Base-by-base conservation (phyloP, 441 rosid species). In the Erysimum cheiri region DNA sequence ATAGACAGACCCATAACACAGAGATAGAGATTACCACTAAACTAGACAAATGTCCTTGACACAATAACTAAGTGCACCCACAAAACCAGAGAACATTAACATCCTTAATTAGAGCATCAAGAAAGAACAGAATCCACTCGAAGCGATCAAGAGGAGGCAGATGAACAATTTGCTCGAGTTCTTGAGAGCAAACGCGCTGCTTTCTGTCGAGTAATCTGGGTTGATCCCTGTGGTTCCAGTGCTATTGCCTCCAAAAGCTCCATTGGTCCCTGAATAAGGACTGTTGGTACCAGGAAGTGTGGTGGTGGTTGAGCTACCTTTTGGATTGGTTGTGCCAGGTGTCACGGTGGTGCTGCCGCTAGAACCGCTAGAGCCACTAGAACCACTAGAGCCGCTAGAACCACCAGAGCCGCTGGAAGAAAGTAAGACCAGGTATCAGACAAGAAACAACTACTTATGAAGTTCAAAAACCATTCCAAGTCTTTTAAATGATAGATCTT, bases 221-320 rank as follows among this genome's bases (percentile, higher is more conserved):
- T 90, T 88, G 14, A 83, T 74, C 60, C 83, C 83, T 6, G 86
- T 84, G 31, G 17, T 17, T 47, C 82, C 86, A 0, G 80, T 77
- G 69, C 88, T 82, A n/a, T 60, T 77, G 50, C 80, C 86, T 75
- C 89, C 91, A 43, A 89, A 59, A 33, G 77, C 88, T 70, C 97
- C 97, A 3, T 74, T 87, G 14, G 88, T 84, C 14, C 83, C 71
- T 1, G 82, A 43, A 72, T 80, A 92, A 1, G 96, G 56, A 75
- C 83, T 72, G 67, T 67, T 73, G 36, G 71, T 67, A 4, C 81
- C 79, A 1, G 89, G 87, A 17, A 75, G 80, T 28, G 88, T 68
- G 60, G 81, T 70, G 56, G 79, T 39, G 3, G 84, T 79, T 3
- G 84, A 70, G 32, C 78, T 77, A 2, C 80, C 64, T 66, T 70